A percentile compares a stretch with the other conserved stretches of the same genome.
Evolutionary conservation across 345 rosid species (phyloP).

Genomic region (Boechera divaricarpa): DNA sequence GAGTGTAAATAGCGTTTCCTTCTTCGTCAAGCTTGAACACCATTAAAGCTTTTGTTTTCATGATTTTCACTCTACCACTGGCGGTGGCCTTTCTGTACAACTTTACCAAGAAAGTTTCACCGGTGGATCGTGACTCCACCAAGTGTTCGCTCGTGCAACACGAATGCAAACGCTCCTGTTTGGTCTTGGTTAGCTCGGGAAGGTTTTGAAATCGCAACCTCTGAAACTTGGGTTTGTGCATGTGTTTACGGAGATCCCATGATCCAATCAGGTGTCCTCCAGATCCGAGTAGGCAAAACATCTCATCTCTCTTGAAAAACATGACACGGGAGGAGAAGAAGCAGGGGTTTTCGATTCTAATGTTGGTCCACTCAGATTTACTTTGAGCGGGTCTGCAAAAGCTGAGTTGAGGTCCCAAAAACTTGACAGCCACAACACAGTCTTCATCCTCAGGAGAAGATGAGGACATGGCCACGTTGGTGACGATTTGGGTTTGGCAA

Average conservation of each 20-base stretch:
- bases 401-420: slow-evolving; percentile 2
- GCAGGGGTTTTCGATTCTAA: neutral
- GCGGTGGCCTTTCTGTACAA: neutral
- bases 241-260: neutral
- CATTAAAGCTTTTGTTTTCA: neutral
- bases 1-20: neutral
- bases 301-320: neutral
- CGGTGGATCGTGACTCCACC: neutral
- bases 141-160: neutral
- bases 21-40: neutral
- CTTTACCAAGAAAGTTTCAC: neutral
- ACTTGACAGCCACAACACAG: slow-evolving; percentile 13
- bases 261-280: neutral
- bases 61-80: neutral
- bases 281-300: neutral
- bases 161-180: neutral
- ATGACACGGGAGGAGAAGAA: neutral
- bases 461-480: neutral
- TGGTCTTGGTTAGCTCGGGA: neutral
- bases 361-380: neutral
- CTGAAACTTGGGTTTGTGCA: neutral
- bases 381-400: neutral
- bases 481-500: neutral
- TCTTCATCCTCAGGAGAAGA: neutral
- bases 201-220: neutral